Evolutionary conservation across 2,329 filamentous ascomycete genomes (phyloP), one percentile per base, ranked within the genome.

Genomic region (Ascochyta viciae-villosae): DNA sequence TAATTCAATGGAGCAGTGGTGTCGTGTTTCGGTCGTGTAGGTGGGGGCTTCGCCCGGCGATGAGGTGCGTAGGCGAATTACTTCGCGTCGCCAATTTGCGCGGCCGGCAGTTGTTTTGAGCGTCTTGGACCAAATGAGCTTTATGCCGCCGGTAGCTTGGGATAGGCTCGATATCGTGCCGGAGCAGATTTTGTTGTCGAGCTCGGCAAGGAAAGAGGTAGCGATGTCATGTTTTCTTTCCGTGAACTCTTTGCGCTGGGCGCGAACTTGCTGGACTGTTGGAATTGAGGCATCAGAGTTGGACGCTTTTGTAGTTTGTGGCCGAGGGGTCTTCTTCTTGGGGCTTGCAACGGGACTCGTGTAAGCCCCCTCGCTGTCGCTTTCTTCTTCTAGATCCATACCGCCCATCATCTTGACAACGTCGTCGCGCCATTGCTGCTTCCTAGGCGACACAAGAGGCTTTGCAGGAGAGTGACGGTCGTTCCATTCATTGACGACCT

Each of bases 1-100:
- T 2, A 98, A 85, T 72, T 98, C 93, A 68, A 98, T 96, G 15
- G 82, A 86, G 9, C 91, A 92, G 66, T 85, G 77, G 73, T 94
- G 87, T 24, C 74, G 76, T 53, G 77, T 74, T n/a, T 67, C 70
- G 29, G 57, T 65, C 19, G 58, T 67, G 23, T 64, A 61, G 42
- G 71, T 63, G 9, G 64, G 63, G 8, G 67, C 56, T 1, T 26
- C 7, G 37, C 5, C 12, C 0, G 54, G 31, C 26, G 72, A 58
- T 8, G 70, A 66, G 10, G 63, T 70, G 40, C 66, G 72, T 1
- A 72, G 63, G 44, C 74, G 76, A 19, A 77, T 73, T 16, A 73
- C 76, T 64, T 82, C 79, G 46, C 78, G 73, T 10, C 75, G 76
- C 81, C 81, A 83, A 57, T 81, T 81, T 31, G 81, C 81, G 27